Evolutionary conservation across 1,139 yeast genomes (phyloP), one percentile per base, ranked within the genome.

Genomic region (Wickerhamomyces sp.): DNA sequence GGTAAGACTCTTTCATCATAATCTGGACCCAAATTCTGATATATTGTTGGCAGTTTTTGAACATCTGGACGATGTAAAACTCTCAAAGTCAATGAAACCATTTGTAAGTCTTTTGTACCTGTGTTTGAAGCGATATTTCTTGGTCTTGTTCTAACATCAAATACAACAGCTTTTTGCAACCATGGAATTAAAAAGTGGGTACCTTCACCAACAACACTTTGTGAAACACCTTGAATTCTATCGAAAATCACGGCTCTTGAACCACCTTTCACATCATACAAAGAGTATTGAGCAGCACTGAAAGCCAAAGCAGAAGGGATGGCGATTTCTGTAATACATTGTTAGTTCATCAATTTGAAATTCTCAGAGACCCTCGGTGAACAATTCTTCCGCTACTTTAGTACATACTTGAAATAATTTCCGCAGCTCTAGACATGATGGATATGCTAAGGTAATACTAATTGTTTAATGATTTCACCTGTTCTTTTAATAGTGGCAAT

Each of bases 1-100:
- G 98, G 98, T 49, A 91, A 72, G 25, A 91, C 97, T 58, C 97
- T 76, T 67, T 91, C 98, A 57, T 91, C 98, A 61, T 93, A 91
- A 61, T 91, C 99, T 43, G 81, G 70, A 38, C 99, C 99, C 45
- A 91, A 72, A 56, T 76, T 74, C 61, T 89, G 97, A 65, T 93
- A 93, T 48, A 91, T 91, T 32, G 64, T 66, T 17, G 98, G 96
- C 54, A 91, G 71, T 44, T 73, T 74, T 52, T 70, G 59, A 32
- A 91, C 93, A 47, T 88, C 96, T 1, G 99, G 99, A 52, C 97
- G 75, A 62, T 88, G 96, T 51, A 91, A 72, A 30, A 91, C 96
- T 55, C 99, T 76, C 54, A 93, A 71, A 6, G 98, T 93, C 58
- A 91, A 68, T 9, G 95, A 81, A 25, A 91, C 98, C 73, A 85